Conservation (phyloP, 1,139 yeast species). For the Nakaseomyces nivariensis region DNA sequence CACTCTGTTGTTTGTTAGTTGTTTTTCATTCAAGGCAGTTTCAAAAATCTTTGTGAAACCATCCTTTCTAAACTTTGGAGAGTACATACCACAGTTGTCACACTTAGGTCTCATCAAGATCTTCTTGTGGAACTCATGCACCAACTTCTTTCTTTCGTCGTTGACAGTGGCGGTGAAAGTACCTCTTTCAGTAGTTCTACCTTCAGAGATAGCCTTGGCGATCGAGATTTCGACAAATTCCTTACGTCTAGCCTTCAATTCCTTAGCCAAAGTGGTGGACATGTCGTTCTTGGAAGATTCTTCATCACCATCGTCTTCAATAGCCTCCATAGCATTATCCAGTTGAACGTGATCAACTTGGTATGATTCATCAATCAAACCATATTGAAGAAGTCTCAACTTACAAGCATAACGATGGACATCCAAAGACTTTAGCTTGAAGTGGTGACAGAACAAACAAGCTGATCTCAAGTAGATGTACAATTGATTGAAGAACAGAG, state of each 20-base stretch:
- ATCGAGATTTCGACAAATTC: constrained; percentile 62
- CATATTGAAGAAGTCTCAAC: constrained; percentile 75
- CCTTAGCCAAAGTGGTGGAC: constrained; percentile 32
- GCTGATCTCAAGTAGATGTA: constrained; percentile 73
- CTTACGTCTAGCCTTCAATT: constrained; percentile 51
- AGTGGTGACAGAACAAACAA: constrained; percentile 85
- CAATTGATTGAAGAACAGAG: constrained; percentile 85
- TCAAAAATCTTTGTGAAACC: constrained; percentile 91
- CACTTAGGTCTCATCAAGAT: constrained; percentile 74
- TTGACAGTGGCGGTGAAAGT: constrained; percentile 72
- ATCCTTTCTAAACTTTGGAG: constrained; percentile 90
- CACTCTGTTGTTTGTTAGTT: constrained; percentile 67
- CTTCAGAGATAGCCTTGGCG: constrained; percentile 67
- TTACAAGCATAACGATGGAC: constrained; percentile 71
- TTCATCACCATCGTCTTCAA: constrained; percentile 31
- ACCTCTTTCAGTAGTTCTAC: constrained; percentile 58
- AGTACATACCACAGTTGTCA: constrained; percentile 91
- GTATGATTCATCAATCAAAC: constrained; percentile 68
- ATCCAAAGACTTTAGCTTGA: constrained; percentile 59
- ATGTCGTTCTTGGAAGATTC: constrained; percentile 28
- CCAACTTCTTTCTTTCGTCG: constrained; percentile 72
- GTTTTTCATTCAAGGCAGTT: constrained; percentile 73
- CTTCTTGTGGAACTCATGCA: constrained; percentile 68
- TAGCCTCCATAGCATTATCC: constrained; percentile 32
- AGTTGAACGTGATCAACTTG: constrained; percentile 54